Conservation (phyloP, 1,139 yeast species). For the Pneumocystis sp. region DNA sequence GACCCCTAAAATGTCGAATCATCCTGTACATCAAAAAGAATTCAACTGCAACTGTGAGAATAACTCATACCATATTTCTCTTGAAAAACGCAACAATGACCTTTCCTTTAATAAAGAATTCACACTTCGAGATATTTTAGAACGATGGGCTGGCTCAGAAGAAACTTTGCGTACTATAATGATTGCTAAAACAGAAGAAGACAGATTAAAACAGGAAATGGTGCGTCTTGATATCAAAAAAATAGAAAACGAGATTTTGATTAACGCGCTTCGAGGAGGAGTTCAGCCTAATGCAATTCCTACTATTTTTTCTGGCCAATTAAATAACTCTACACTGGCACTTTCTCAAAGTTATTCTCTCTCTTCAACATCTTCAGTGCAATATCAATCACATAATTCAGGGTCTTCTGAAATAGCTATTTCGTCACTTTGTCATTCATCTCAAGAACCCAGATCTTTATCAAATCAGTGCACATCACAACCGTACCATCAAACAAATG, state of each 20-base stretch:
- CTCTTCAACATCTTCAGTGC: not conserved
- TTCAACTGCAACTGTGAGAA: conserved; percentile 8
- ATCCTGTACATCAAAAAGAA: conserved; percentile 9
- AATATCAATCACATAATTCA: not conserved
- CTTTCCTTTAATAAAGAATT: not conserved
- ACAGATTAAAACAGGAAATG: conserved; percentile 9
- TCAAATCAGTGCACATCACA: not conserved
- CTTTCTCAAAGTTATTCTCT: not conserved
- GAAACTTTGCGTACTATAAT: conserved; percentile 12
- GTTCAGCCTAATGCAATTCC: conserved; percentile 2
- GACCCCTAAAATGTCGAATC: conserved; percentile 9
- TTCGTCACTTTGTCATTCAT: not conserved
- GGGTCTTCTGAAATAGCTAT: not conserved
- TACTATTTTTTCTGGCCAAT: not conserved
- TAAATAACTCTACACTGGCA: not conserved
- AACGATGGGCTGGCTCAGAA: conserved; percentile 13
- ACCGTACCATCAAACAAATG: not conserved
- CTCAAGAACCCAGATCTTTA: not conserved
- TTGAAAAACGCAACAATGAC: not conserved
- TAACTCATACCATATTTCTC: not conserved
- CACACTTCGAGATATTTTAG: conserved; percentile 7
- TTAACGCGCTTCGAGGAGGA: conserved; percentile 6
- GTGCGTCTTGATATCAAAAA: conserved; percentile 10
- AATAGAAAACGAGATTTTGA: conserved; percentile 10
- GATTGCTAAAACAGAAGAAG: conserved; percentile 11